Evolutionary conservation across 2,329 filamentous ascomycete species (phyloP).

Genomic region (Pestalotiopsis sp.): DNA sequence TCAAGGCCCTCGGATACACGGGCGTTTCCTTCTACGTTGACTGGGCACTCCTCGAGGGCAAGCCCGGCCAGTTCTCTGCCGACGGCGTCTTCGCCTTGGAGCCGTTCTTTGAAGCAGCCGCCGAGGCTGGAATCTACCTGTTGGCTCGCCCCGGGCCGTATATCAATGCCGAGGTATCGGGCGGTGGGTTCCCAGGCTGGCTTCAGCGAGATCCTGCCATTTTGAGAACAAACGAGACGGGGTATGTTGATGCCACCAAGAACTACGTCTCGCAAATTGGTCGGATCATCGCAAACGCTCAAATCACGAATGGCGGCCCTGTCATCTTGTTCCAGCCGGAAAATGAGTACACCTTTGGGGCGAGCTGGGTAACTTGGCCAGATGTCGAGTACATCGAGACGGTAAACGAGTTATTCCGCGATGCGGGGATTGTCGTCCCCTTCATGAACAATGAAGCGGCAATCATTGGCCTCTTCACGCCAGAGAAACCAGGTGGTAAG

Average conservation of each 20-base stretch:
- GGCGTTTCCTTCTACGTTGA: slow-evolving; percentile 78
- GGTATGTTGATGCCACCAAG: slow-evolving; percentile 64
- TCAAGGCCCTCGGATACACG: slow-evolving; percentile 80
- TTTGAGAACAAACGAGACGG: slow-evolving; percentile 63
- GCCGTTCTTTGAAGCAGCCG: slow-evolving; percentile 77
- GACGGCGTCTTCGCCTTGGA: slow-evolving; percentile 74
- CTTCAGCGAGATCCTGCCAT: slow-evolving; percentile 67
- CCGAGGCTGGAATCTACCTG: slow-evolving; percentile 74
- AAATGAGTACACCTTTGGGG: slow-evolving; percentile 71
- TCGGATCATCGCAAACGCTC: slow-evolving; percentile 69
- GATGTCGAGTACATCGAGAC: slow-evolving; percentile 71
- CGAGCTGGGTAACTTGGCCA: slow-evolving; percentile 56
- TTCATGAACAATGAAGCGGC: slow-evolving; percentile 75
- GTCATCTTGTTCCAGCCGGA: slow-evolving; percentile 81
- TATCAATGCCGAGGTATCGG: slow-evolving; percentile 68
- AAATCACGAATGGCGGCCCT: slow-evolving; percentile 83
- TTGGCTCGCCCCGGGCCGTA: slow-evolving; percentile 72
- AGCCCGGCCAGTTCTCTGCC: slow-evolving; percentile 68
- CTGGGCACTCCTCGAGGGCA: slow-evolving; percentile 78
- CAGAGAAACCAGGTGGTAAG: slow-evolving; percentile 54
- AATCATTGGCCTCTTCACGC: slow-evolving; percentile 63
- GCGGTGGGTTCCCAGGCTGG: slow-evolving; percentile 83
- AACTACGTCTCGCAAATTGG: slow-evolving; percentile 66
- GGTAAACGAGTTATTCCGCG: slow-evolving; percentile 68
- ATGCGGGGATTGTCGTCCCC: slow-evolving; percentile 73